These are phyloP conservation scores for Mycena polygramma DNA, from an alignment of 768 basidiomycete genomes.

Conservation along the genomic window DNA sequence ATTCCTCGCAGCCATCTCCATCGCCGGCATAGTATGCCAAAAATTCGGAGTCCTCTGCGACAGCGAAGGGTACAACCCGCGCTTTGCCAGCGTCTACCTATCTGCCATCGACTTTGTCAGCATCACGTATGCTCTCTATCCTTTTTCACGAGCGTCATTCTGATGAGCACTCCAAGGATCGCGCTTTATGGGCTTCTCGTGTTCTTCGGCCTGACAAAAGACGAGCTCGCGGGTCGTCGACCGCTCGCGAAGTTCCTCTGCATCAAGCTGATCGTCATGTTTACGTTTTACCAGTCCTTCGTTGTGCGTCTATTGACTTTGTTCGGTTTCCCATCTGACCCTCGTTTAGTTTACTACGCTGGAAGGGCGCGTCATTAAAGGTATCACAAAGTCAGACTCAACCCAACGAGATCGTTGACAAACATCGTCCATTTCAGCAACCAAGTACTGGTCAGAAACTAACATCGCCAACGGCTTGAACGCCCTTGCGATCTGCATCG, in stretches of 20 bases:
- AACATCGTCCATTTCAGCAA: constrained; percentile 56
- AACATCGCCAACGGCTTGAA: constrained; percentile 90
- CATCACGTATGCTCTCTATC: constrained; percentile 68
- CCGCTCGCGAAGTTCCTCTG: constrained; percentile 89
- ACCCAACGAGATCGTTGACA: background rate
- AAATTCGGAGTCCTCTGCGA: constrained; percentile 77
- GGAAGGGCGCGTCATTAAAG: constrained; percentile 77
- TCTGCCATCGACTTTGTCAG: constrained; percentile 82
- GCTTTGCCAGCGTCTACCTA: constrained; percentile 79
- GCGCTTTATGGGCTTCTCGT: constrained; percentile 89
- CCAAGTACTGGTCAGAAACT: constrained; percentile 83
- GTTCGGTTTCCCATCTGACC: background rate
- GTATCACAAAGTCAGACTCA: constrained; percentile 46
- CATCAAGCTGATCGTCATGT: constrained; percentile 91
- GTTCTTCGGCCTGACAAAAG: constrained; percentile 85
- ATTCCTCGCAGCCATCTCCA: constrained; percentile 60
- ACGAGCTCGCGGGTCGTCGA: constrained; percentile 79
- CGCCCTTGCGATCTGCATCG: constrained; percentile 86
- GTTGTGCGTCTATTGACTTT: constrained; percentile 58
- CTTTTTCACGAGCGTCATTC: background rate
- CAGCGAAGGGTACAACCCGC: constrained; percentile 66
- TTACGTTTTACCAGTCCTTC: constrained; percentile 90
- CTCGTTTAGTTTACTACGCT: constrained; percentile 72
- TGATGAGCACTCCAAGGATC: constrained; percentile 57
- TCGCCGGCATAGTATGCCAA: constrained; percentile 85